phyloP scores from a whole-genome alignment of 1,284 basidiomycete species.

The Vanrija pseudolonga region DNA sequence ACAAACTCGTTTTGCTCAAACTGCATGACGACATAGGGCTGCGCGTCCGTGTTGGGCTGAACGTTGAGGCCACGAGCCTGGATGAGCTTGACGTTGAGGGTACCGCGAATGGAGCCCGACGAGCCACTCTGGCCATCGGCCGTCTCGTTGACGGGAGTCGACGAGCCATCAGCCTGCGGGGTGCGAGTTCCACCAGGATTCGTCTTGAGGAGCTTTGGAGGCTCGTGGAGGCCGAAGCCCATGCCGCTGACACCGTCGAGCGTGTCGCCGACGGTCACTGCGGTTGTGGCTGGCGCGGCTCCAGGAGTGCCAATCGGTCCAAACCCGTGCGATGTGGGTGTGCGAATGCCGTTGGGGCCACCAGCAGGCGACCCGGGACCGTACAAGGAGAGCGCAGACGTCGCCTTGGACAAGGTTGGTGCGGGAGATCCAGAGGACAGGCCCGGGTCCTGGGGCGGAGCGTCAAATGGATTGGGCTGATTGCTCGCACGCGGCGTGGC shows the following conservation, averaged over 20 bases:
- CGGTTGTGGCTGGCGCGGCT: conserved; percentile 43
- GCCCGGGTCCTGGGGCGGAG: conserved; percentile 18
- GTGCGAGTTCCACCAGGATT: conserved; percentile 31
- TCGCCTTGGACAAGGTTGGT: conserved; percentile 43
- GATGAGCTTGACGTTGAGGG: conserved; percentile 94
- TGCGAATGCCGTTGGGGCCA: conserved; percentile 34
- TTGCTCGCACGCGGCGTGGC: conserved; percentile 64
- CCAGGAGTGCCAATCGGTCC: conserved; percentile 45
- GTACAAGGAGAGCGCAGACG: conserved; percentile 39
- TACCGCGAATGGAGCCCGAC: conserved; percentile 52
- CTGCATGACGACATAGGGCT: conserved; percentile 94
- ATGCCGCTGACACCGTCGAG: conserved; percentile 34
- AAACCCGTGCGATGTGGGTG: conserved; percentile 43
- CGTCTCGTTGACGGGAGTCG: conserved; percentile 3
- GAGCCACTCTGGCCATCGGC: neutral
- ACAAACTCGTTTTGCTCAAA: conserved; percentile 99
- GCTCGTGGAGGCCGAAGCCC: conserved; percentile 47
- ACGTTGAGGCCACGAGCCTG: conserved; percentile 83
- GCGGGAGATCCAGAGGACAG: conserved; percentile 23
- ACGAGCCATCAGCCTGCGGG: conserved; percentile 18
- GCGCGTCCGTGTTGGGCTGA: conserved; percentile 51
- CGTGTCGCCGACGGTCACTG: conserved; percentile 44
- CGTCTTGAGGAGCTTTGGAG: conserved; percentile 49
- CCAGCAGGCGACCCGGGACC: conserved; percentile 37
- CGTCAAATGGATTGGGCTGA: conserved; percentile 67